Percentiles rank a stretch among this genome's conserved stretches.
Evolutionary conservation across 805 yeast genomes (phyloP).

Genomic region (Ogataea thermomethanolica): DNA sequence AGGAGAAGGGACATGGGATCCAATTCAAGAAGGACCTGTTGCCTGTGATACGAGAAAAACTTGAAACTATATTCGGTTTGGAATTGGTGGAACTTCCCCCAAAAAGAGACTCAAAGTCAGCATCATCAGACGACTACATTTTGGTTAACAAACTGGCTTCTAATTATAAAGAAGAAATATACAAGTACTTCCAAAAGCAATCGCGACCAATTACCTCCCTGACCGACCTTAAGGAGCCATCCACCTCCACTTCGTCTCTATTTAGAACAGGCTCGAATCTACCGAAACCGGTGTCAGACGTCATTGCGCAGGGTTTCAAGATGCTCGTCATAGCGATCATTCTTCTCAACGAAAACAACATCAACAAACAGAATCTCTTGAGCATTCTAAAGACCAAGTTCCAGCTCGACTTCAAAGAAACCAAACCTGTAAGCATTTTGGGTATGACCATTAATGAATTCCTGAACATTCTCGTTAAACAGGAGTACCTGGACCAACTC

Average conservation of each 20-base stretch:
- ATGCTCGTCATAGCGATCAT: constrained; percentile 26
- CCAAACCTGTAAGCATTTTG: constrained; percentile 19
- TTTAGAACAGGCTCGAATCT: constrained; percentile 16
- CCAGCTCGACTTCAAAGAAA: constrained; percentile 22
- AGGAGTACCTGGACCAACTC: constrained; percentile 26
- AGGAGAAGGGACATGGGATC: constrained; percentile 27
- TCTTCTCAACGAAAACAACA: constrained; percentile 27
- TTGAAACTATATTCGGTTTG: constrained; percentile 23
- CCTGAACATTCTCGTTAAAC: constrained; percentile 22
- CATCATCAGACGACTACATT: constrained; percentile 25
- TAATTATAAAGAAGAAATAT: constrained; percentile 22
- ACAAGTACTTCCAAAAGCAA: constrained; percentile 10
- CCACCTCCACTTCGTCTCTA: constrained; percentile 5
- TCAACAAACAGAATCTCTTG: constrained; percentile 28
- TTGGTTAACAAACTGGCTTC: constrained; percentile 23
- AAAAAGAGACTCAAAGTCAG: not conserved
- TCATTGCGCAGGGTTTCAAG: constrained; percentile 27
- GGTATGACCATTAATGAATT: constrained; percentile 22
- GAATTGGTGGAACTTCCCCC: constrained; percentile 26
- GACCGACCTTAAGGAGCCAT: constrained; percentile 12
- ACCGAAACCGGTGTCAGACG: constrained; percentile 26
- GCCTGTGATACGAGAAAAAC: constrained; percentile 12
- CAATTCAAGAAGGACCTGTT: constrained; percentile 28
- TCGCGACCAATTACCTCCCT: constrained; percentile 11
- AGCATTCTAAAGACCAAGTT: constrained; percentile 23